Evolutionary conservation across 805 yeast species (phyloP), one percentile per base, ranked within the genome.

Genomic region (Metschnikowia baotianmanensis): DNA sequence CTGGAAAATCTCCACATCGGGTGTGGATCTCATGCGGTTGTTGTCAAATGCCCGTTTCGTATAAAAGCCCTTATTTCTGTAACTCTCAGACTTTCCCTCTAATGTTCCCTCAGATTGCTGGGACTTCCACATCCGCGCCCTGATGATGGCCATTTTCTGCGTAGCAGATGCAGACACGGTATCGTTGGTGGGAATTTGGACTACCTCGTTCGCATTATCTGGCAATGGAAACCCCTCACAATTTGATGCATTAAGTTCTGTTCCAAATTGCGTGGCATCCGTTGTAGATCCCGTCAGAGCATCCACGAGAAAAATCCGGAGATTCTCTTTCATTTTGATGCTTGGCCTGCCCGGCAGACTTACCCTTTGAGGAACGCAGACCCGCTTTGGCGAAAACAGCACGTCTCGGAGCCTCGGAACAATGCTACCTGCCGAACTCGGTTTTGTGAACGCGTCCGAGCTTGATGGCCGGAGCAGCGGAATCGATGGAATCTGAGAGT

Each of bases 201-300:
- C 84, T 15, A 77, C 63, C 52, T 80, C 85, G 42, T 76, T 72
- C 2, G 66, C 63, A 40, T 69, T 72, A 42, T 74, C 80, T 0
- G 86, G 88, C 13, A 81, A 57, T 10, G 82, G 80, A 34, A 82
- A 74, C 7, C 83, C 85, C 45, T 73, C 76, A 43, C 83, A 71
- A 51, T 79, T 80, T 26, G 75, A 69, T 0, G 86, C 72, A 55
- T 82, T 82, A 42, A 82, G 66, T 55, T 81, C 86, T 1, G 87
- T 82, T 2, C 85, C 88, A 58, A 76, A 81, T 48, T 72, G 75
- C 3, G 86, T 81, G 8, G 86, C 86, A 52, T 82, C 86, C 47
- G 71, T 73, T 12, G 78, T 52, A 42, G 65, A 65, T 0, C 86
- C 85, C 27, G 81, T 78, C 53, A 79, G 74, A 5, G 85, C 72